Evolutionary conservation across 2,329 filamentous ascomycete genomes (phyloP).

Genomic region (Pyrenophora graminea): DNA sequence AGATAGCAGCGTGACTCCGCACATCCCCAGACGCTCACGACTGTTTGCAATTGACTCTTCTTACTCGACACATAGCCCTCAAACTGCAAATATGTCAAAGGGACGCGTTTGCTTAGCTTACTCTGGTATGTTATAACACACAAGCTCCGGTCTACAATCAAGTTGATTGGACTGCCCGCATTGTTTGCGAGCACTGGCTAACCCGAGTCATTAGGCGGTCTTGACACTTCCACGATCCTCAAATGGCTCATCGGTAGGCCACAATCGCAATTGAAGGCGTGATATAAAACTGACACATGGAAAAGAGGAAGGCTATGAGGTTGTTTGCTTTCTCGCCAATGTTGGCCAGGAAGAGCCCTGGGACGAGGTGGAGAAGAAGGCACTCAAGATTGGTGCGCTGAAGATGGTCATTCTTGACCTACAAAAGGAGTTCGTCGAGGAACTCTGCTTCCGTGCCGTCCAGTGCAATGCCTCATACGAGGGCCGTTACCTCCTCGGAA

Average conservation of each 20-base stretch:
- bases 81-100: conserved; percentile 38
- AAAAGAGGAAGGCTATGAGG: conserved; percentile 61
- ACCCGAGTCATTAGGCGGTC: conserved; percentile 52
- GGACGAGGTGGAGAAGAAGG: conserved; percentile 69
- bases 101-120: conserved; percentile 56
- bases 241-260: conserved; percentile 44
- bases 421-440: conserved; percentile 75
- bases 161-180: neutral
- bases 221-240: conserved; percentile 60
- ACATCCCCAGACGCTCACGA: conserved; percentile 17
- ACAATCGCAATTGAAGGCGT: neutral
- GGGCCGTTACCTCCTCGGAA: conserved; percentile 59
- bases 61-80: conserved; percentile 8
- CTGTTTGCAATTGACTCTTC: conserved; percentile 11
- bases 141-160: no score
- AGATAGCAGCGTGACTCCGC: conserved; percentile 18
- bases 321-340: conserved; percentile 63
- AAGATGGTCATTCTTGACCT: conserved; percentile 68
- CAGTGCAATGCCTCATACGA: conserved; percentile 67
- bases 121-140: conserved; percentile 41
- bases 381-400: conserved; percentile 68
- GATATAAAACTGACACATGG: conserved; percentile 10
- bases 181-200: conserved; percentile 18
- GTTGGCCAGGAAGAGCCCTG: conserved; percentile 64
- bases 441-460: conserved; percentile 79